Evolutionary conservation across 441 rosid species (phyloP).

Genomic region (Populus hybrid): DNA sequence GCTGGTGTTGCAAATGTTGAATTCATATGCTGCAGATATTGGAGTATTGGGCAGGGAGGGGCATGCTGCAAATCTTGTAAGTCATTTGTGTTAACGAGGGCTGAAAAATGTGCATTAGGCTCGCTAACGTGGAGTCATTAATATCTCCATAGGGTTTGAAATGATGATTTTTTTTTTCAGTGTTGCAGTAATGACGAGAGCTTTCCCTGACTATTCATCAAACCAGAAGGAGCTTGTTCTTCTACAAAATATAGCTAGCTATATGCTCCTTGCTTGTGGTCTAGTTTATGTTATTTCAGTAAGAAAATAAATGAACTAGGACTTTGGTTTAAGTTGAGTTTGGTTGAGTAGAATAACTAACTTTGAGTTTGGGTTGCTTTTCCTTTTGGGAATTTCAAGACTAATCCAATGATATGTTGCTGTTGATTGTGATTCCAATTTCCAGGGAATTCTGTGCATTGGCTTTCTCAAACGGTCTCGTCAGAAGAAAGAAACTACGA

Average conservation of each 20-base stretch:
- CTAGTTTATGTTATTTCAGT: constrained; percentile 62
- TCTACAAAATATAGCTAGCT: constrained; percentile 77
- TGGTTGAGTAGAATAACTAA: background rate
- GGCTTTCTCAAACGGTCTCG: constrained; percentile 78
- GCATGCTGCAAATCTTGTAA: constrained; percentile 99
- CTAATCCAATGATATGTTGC: background rate
- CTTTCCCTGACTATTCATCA: constrained; percentile 62
- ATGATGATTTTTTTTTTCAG: constrained; percentile 34
- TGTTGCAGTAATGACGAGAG: constrained; percentile 95
- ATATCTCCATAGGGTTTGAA: background rate
- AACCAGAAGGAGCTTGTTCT: constrained; percentile 52
- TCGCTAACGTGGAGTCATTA: background rate
- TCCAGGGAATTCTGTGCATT: constrained; percentile 73
- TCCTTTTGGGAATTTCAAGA: no score
- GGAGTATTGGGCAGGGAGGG: constrained; percentile 94
- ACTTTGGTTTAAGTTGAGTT: background rate
- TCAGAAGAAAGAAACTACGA: constrained; percentile 57
- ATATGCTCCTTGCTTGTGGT: constrained; percentile 89
- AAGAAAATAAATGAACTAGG: constrained; percentile 21
- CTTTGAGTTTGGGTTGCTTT: no score
- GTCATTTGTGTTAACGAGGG: constrained; percentile 23
- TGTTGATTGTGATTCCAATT: background rate
- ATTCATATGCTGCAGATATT: constrained; percentile 45
- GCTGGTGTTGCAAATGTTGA: background rate
- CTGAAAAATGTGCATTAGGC: background rate